Percentiles rank a stretch among this genome's conserved stretches.
Conservation (phyloP, 2,329 filamentous ascomycete species). For the Aspergillus puulaauensis region DNA sequence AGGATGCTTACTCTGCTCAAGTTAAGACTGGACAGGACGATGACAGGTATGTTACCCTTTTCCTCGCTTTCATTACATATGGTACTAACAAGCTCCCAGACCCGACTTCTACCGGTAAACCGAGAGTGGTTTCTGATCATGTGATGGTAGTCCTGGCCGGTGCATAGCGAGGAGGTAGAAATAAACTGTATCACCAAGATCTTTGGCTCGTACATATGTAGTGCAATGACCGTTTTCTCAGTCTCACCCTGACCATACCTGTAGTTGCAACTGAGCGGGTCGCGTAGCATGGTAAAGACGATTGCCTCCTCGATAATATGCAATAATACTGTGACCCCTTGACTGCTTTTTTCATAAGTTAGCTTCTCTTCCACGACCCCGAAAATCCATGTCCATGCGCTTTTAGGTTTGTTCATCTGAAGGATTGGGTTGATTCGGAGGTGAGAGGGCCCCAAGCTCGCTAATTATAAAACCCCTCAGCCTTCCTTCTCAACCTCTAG, state of each 20-base stretch:
- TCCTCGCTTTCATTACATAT: conserved; percentile 9
- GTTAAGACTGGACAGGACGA: conserved; percentile 79
- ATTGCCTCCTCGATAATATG: too few relatives aligned
- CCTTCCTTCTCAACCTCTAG: too few relatives aligned
- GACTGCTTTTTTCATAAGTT: too few relatives aligned
- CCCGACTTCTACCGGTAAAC: conserved; percentile 83
- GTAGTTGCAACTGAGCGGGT: background rate
- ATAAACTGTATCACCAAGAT: conserved; percentile 32
- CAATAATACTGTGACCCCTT: too few relatives aligned
- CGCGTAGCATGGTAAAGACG: background rate
- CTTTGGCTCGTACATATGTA: conserved; percentile 18
- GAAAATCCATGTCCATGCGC: too few relatives aligned
- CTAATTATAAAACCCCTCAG: too few relatives aligned
- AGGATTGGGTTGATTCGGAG: too few relatives aligned
- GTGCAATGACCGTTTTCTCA: conserved; percentile 16
- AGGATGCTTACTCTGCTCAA: conserved; percentile 95
- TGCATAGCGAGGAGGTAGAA: conserved; percentile 22
- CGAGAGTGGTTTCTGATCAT: conserved; percentile 5
- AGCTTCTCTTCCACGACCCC: too few relatives aligned
- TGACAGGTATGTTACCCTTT: conserved; percentile 50
- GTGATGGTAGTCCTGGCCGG: conserved; percentile 15
- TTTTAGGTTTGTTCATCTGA: too few relatives aligned
- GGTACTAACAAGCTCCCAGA: conserved; percentile 58
- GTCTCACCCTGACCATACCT: background rate
- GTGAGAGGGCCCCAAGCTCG: too few relatives aligned